Conservation (phyloP, 192 early-diverging fungal species). For the Coemansia umbellata region DNA sequence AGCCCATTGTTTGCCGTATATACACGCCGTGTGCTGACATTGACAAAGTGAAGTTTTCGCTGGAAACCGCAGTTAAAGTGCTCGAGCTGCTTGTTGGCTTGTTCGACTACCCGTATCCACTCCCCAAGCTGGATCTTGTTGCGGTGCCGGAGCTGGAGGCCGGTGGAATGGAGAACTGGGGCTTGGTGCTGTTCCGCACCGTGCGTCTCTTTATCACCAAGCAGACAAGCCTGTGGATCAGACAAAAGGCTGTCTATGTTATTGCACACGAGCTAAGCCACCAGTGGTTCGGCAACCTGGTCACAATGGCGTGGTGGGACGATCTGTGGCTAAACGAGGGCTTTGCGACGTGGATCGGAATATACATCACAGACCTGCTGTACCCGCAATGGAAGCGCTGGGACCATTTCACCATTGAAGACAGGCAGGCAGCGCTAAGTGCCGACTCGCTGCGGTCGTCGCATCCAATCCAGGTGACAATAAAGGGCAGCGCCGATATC, state of each 20-base stretch:
- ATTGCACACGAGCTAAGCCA: conserved; percentile 81
- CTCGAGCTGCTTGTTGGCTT: conserved; percentile 67
- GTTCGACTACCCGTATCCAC: conserved; percentile 69
- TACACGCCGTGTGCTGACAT: conserved; percentile 64
- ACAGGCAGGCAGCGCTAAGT: conserved; percentile 61
- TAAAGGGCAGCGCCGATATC: conserved; percentile 68
- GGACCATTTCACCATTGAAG: conserved; percentile 64
- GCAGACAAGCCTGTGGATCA: conserved; percentile 53
- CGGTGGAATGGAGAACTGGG: conserved; percentile 91
- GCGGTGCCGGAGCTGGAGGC: conserved; percentile 79
- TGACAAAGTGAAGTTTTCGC: conserved; percentile 65
- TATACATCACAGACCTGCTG: conserved; percentile 61
- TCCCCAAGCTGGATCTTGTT: conserved; percentile 69
- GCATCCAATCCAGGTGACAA: conserved; percentile 79
- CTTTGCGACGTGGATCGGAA: conserved; percentile 80
- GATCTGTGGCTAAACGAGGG: conserved; percentile 87
- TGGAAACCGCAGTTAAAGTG: conserved; percentile 60
- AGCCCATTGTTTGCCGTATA: conserved; percentile 51
- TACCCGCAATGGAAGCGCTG: conserved; percentile 80
- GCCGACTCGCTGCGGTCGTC: conserved; percentile 73
- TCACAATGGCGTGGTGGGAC: conserved; percentile 71
- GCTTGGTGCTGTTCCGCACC: conserved; percentile 72
- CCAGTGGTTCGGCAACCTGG: conserved; percentile 85
- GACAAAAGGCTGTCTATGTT: conserved; percentile 61
- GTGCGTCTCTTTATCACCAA: conserved; percentile 62